Percentiles rank a stretch among this genome's conserved stretches.
phyloP scores from a whole-genome alignment of 495 filamentous ascomycete species.

The Lophium mytilinum region DNA sequence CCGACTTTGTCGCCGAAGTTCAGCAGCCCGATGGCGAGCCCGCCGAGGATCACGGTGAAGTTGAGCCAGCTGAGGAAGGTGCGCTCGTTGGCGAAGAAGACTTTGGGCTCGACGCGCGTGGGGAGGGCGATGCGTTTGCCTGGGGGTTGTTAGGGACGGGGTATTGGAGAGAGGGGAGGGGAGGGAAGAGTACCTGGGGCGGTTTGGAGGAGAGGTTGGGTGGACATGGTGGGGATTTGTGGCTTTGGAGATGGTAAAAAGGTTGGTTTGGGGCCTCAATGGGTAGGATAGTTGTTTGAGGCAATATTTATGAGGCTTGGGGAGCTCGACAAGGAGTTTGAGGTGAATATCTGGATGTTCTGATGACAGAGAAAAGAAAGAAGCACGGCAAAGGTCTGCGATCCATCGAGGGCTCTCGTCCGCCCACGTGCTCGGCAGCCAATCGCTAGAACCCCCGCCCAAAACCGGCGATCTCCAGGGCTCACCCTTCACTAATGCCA shows the following conservation, averaged over 20 bases:
- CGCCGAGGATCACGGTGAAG: conserved; percentile 96
- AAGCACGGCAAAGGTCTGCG: too few relatives aligned
- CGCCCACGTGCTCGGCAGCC: too few relatives aligned
- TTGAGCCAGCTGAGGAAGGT: conserved; percentile 99
- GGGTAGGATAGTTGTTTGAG: too few relatives aligned
- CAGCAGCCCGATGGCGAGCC: conserved; percentile 87
- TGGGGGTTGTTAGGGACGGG: conserved; percentile 28
- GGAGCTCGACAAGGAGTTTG: too few relatives aligned
- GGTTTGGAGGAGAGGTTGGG: conserved; percentile 86
- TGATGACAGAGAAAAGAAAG: too few relatives aligned
- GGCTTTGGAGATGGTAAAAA: background rate
- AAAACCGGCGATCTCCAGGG: too few relatives aligned
- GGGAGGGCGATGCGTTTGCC: conserved; percentile 98
- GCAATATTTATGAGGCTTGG: too few relatives aligned
- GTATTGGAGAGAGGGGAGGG: conserved; percentile 3
- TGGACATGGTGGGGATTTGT: conserved; percentile 60
- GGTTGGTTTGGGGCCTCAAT: too few relatives aligned
- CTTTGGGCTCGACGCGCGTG: conserved; percentile 96
- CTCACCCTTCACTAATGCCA: too few relatives aligned
- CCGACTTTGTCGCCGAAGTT: conserved; percentile 95
- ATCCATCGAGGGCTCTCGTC: too few relatives aligned
- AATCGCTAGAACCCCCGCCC: too few relatives aligned
- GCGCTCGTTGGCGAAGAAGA: conserved; percentile 99
- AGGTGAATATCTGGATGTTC: too few relatives aligned
- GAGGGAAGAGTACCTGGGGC: conserved; percentile 55